These are phyloP conservation scores for Aphanomyces invadans DNA, from an alignment of 352 stramenopile genomes.

Conservation along the genomic window DNA sequence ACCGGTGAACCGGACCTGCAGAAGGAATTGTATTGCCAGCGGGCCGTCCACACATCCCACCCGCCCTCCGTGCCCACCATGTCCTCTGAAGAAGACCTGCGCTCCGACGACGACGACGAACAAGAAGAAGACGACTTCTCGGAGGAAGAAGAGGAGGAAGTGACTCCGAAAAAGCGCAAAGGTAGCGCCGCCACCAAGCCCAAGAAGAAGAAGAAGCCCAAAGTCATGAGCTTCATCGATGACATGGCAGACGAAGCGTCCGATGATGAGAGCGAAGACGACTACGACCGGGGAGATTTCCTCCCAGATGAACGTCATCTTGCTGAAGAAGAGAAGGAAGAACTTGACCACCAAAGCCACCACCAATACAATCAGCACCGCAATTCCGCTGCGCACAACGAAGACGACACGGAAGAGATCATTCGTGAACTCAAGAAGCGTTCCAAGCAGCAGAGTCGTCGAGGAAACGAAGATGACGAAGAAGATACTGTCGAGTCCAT, in stretches of 20 bases:
- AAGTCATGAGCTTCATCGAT: slow-evolving; percentile 85
- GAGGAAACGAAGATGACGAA: slow-evolving; percentile 79
- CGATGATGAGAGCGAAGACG: slow-evolving; percentile 81
- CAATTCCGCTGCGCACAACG: slow-evolving; percentile 59
- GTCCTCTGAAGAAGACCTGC: slow-evolving; percentile 78
- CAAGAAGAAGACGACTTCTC: slow-evolving; percentile 79
- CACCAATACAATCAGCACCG: slow-evolving; percentile 71
- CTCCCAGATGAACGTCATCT: slow-evolving; percentile 68
- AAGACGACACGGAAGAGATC: slow-evolving; percentile 78
- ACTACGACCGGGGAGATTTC: slow-evolving; percentile 69
- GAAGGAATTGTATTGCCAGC: neutral
- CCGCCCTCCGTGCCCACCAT: slow-evolving; percentile 19
- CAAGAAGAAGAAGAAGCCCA: slow-evolving; percentile 73
- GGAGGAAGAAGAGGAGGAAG: slow-evolving; percentile 47
- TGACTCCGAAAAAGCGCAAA: slow-evolving; percentile 67
- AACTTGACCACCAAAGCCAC: slow-evolving; percentile 29
- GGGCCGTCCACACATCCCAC: slow-evolving; percentile 4
- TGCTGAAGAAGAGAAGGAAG: slow-evolving; percentile 60
- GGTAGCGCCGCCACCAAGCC: slow-evolving; percentile 39
- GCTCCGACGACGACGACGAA: slow-evolving; percentile 48
- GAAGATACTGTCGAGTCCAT: slow-evolving; percentile 64
- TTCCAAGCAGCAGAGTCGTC: slow-evolving; percentile 69
- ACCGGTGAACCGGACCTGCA: neutral
- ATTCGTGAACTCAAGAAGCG: slow-evolving; percentile 85
- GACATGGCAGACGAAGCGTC: slow-evolving; percentile 77